phyloP scores from a whole-genome alignment of 176 grass and related monocot species.

The Dendrocalamus sinicus region DNA sequence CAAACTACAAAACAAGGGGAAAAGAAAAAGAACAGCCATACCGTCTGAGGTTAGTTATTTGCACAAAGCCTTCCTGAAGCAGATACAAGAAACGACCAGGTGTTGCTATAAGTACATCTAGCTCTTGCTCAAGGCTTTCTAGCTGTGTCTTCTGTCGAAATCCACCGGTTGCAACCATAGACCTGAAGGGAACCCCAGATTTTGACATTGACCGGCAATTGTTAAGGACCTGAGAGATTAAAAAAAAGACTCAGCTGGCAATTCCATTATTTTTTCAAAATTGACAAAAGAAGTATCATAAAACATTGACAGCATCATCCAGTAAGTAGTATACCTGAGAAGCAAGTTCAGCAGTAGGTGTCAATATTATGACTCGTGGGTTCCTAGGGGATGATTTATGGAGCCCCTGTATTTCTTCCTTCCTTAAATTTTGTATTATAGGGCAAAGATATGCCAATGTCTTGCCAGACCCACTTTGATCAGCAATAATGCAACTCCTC shows the following conservation, averaged over 20 bases:
- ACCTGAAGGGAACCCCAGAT: slow-evolving; percentile 82
- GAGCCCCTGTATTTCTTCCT: slow-evolving; percentile 68
- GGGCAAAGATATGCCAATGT: slow-evolving; percentile 88
- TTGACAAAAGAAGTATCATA: not conserved
- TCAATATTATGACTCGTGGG: slow-evolving; percentile 77
- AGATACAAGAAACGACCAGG: slow-evolving; percentile 88
- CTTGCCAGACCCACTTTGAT: slow-evolving; percentile 97
- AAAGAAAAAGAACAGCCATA: slow-evolving; percentile 41
- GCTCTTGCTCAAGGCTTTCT: slow-evolving; percentile 81
- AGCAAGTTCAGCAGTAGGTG: slow-evolving; percentile 89
- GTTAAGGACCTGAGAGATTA: slow-evolving; percentile 68
- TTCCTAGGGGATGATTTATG: slow-evolving; percentile 66
- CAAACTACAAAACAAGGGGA: not conserved
- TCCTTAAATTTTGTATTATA: slow-evolving; percentile 73
- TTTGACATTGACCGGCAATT: slow-evolving; percentile 84
- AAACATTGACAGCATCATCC: not conserved
- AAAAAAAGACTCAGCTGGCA: not conserved
- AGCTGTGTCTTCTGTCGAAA: slow-evolving; percentile 92
- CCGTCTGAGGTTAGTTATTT: slow-evolving; percentile 80
- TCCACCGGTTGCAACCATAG: slow-evolving; percentile 89
- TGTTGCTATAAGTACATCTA: slow-evolving; percentile 88
- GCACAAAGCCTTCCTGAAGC: slow-evolving; percentile 79
- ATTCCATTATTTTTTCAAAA: not conserved
- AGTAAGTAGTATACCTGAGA: slow-evolving; percentile 62
- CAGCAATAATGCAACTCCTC: slow-evolving; percentile 87